Percentiles rank a stretch among this genome's conserved stretches.
These are phyloP conservation scores for Aspergillus fructus DNA, from an alignment of 2,329 filamentous ascomycete genomes.

Conservation along the genomic window DNA sequence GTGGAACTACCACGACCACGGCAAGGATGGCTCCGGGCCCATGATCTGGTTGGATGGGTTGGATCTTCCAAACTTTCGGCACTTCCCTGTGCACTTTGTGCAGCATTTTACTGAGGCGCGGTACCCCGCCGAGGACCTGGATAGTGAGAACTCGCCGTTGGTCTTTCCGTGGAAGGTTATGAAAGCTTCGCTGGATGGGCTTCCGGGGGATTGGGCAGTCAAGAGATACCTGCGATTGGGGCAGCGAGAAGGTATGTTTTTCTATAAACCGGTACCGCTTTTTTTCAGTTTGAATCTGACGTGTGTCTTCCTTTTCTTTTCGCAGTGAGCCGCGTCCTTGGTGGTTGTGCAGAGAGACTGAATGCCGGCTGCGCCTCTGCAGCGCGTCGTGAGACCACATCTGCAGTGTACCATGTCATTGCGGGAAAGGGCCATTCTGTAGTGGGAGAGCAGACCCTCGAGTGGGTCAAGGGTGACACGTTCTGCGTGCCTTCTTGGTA, in stretches of 20 bases:
- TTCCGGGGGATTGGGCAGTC: slow-evolving; percentile 27
- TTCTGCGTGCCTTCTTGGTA: slow-evolving; percentile 58
- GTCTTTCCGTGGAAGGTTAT: slow-evolving; percentile 53
- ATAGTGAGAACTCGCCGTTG: slow-evolving; percentile 40
- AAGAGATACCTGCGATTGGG: slow-evolving; percentile 37
- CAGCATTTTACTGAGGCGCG: slow-evolving; percentile 50
- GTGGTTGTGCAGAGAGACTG: slow-evolving; percentile 49
- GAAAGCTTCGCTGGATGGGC: slow-evolving; percentile 42
- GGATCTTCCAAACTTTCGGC: slow-evolving; percentile 53
- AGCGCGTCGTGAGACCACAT: slow-evolving; percentile 49
- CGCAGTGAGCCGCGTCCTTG: slow-evolving; percentile 49
- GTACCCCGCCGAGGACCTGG: slow-evolving; percentile 51
- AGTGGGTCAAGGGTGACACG: slow-evolving; percentile 54
- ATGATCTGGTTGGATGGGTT: slow-evolving; percentile 61
- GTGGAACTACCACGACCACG: slow-evolving; percentile 63
- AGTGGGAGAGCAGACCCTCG: slow-evolving; percentile 39
- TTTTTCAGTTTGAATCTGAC: too few species aligned
- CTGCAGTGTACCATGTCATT: slow-evolving; percentile 55
- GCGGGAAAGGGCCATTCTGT: slow-evolving; percentile 45
- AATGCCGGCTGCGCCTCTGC: slow-evolving; percentile 38
- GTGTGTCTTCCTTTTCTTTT: too few species aligned
- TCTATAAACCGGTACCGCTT: too few species aligned
- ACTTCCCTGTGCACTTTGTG: slow-evolving; percentile 55
- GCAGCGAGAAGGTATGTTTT: slow-evolving; percentile 32
- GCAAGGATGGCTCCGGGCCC: slow-evolving; percentile 55